These are phyloP conservation scores for Cladorrhinum samala DNA, from an alignment of 495 filamentous ascomycete genomes.

Conservation along the genomic window DNA sequence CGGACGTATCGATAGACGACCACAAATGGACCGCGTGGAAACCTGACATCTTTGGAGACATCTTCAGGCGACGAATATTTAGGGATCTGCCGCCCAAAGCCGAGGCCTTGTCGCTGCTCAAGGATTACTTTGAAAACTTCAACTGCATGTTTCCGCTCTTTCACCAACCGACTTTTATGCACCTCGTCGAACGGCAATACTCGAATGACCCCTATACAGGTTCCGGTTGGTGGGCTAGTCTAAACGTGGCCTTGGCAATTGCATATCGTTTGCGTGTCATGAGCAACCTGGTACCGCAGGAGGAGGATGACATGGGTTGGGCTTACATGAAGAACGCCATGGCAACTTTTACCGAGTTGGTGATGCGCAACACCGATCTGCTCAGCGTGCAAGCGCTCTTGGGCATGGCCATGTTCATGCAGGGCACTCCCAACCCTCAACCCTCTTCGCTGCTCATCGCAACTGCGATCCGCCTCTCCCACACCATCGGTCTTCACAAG, in stretches of 20 bases:
- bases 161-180: conserved; percentile 97
- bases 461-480: conserved; percentile 83
- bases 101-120: conserved; percentile 74
- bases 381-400: conserved; percentile 94
- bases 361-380: conserved; percentile 92
- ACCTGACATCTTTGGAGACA: conserved; percentile 85
- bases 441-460: conserved; percentile 91
- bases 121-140: conserved; percentile 96
- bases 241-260: conserved; percentile 91
- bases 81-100: conserved; percentile 72
- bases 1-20: conserved; percentile 70
- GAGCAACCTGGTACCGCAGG: conserved; percentile 81
- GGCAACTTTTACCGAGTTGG: conserved; percentile 83
- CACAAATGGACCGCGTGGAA: conserved; percentile 97
- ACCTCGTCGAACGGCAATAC: conserved; percentile 88
- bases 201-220: conserved; percentile 89
- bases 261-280: conserved; percentile 89
- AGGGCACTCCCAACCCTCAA: conserved; percentile 95
- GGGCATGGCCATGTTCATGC: conserved; percentile 93
- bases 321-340: conserved; percentile 94
- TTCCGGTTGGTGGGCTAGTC: conserved; percentile 95
- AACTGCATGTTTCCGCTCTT: conserved; percentile 98
- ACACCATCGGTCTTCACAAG: conserved; percentile 94
- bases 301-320: conserved; percentile 92
- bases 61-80: conserved; percentile 85